Conservation (phyloP, 2,329 filamentous ascomycete genomes). For the Aspergillus proliferans region DNA sequence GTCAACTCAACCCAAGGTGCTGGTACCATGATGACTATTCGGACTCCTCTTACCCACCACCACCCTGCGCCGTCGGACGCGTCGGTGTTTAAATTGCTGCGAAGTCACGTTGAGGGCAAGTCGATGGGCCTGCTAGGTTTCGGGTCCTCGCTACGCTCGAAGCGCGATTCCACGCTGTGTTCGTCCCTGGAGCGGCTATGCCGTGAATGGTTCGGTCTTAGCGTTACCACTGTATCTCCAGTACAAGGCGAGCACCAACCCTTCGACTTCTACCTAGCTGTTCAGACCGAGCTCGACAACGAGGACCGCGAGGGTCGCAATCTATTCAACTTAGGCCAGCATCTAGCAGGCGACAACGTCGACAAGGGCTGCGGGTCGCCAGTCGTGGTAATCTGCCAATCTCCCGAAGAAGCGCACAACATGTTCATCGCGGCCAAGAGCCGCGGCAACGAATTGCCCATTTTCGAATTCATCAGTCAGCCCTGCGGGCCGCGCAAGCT, state of each 20-base stretch:
- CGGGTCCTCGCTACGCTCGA: conserved; percentile 3
- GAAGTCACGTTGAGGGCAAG: conserved; percentile 4
- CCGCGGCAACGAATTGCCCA: conserved; percentile 2
- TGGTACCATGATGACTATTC: conserved; percentile 17
- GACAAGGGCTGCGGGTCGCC: conserved; percentile 6
- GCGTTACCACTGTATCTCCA: conserved; percentile 6
- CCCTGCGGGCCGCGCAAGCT: conserved; percentile 30
- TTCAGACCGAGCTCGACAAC: conserved; percentile 18
- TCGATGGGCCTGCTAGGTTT: conserved; percentile 18
- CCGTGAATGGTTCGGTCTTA: conserved; percentile 15
- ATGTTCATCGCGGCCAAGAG: conserved; percentile 9
- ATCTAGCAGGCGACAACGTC: too few relatives aligned
- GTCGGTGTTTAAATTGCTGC: not conserved
- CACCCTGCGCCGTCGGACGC: not conserved
- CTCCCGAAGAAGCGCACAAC: conserved; percentile 15
- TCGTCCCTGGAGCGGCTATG: conserved; percentile 16
- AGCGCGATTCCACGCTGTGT: conserved; percentile 9
- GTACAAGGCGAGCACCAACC: not conserved
- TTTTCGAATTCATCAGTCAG: conserved; percentile 32
- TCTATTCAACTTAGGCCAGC: not conserved
- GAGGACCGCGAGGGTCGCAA: conserved; percentile 5
- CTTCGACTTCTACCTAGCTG: conserved; percentile 18
- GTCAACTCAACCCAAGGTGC: conserved; percentile 18
- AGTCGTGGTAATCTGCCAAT: conserved; percentile 26
- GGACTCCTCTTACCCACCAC: conserved; percentile 4